These are phyloP conservation scores for Vitis hybrid DNA, from an alignment of 177 flowering plant genomes.

Conservation along the genomic window DNA sequence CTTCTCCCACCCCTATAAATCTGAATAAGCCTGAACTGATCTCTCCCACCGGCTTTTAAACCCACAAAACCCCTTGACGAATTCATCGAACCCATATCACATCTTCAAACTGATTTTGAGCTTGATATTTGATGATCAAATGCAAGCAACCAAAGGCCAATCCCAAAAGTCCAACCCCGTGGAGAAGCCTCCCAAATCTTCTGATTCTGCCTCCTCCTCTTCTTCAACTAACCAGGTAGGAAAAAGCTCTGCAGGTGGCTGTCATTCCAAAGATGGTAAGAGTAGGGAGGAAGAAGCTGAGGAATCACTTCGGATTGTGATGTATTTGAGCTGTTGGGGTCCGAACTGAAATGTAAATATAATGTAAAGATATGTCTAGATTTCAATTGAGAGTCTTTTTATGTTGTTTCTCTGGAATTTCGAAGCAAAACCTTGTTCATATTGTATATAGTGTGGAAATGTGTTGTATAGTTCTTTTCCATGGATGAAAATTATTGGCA, in stretches of 20 bases:
- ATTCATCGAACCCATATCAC: too few relatives aligned
- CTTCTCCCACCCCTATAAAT: not conserved
- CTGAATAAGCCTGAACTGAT: not conserved
- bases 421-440: too few relatives aligned
- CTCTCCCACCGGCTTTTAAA: too few relatives aligned
- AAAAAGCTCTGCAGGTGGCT: not conserved
- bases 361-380: not conserved
- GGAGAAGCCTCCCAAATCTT: not conserved
- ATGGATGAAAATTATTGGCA: too few relatives aligned
- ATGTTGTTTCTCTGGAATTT: too few relatives aligned
- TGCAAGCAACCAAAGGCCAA: not conserved
- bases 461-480: too few relatives aligned
- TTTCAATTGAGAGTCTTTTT: too few relatives aligned
- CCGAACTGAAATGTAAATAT: not conserved
- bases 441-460: too few relatives aligned
- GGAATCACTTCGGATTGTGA: constrained; percentile 1
- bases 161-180: not conserved
- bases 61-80: too few relatives aligned
- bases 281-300: constrained; percentile 9
- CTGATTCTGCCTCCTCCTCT: not conserved
- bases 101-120: not conserved
- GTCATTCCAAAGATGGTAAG: not conserved
- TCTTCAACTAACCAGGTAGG: not conserved
- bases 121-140: not conserved
- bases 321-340: constrained; percentile 10